A percentile compares a stretch with the other conserved stretches of the same genome.
These are phyloP conservation scores for Russula ochroleuca DNA, from an alignment of 768 basidiomycete genomes.

Conservation along the genomic window DNA sequence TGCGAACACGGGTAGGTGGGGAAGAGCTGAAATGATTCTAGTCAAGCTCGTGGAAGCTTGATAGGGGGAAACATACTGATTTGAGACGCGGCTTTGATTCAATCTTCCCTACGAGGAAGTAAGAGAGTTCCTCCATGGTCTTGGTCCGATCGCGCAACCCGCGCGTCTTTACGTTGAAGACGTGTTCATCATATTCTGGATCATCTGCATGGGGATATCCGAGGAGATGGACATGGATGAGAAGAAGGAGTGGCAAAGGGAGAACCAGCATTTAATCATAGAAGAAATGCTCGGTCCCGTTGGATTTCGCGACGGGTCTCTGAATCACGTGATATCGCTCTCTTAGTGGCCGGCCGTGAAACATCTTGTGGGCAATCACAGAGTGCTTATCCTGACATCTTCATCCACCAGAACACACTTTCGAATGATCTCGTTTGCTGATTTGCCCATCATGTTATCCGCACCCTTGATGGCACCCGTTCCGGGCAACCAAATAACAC, in stretches of 20 bases:
- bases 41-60: conserved; percentile 9
- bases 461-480: conserved; percentile 4
- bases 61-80: conserved; percentile 29
- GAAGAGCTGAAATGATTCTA: conserved; percentile 38
- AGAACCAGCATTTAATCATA: conserved; percentile 28
- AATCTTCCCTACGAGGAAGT: conserved; percentile 47
- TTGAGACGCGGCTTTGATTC: conserved; percentile 35
- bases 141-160: conserved; percentile 50
- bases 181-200: conserved; percentile 46
- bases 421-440: not conserved
- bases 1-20: conserved; percentile 49
- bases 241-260: conserved; percentile 44
- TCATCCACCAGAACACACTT: not conserved
- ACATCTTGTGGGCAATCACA: not conserved
- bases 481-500: not conserved
- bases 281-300: not conserved
- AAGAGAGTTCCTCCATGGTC: conserved; percentile 48
- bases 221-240: conserved; percentile 52
- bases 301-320: conserved; percentile 6
- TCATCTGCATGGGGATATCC: conserved; percentile 46
- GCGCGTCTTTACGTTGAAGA: conserved; percentile 43
- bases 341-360: not conserved
- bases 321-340: not conserved
- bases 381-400: not conserved
- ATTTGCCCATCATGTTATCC: conserved; percentile 13